Evolutionary conservation across 257 asterid species (phyloP), one percentile per base, ranked within the genome.

Genomic region (Solanum chmielewskii): DNA sequence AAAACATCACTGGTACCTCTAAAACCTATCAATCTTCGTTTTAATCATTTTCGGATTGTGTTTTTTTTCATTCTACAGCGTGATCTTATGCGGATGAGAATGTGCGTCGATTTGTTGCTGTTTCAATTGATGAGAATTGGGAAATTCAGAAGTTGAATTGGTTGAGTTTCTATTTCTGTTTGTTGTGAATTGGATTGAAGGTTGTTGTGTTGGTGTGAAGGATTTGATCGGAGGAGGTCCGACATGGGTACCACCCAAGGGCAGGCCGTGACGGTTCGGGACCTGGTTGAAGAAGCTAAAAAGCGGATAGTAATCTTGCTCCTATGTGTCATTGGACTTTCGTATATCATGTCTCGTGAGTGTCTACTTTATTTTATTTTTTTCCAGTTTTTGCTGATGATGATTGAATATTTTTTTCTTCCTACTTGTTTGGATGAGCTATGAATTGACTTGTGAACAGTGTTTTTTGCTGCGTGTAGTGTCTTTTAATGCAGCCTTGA

Each of bases 321-420:
- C 87, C 88, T 92, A 11, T 92, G 92, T 88, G 87, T 92, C 35
- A 89, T 90, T 88, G 94, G 94, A 83, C 90, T 92, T 45, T 92
- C 94, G 59, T 92, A 92, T 86, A 90, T 92, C 49, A 92, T 91
- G 94, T 92, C 94, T 41, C 41, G 94, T 92, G 87, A 92, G 94
- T 83, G 83, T 25, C 15, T 23, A 59, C 45, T 45, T 59, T 45
- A 15, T 11, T 12, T 20, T 33, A 33, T 33, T 39, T 44, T 27
- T n/a, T 14, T 11, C 80, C 9, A 47, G 10, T 23, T n/a, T 84
- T 42, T 23, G 16, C 42, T 25, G 35, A 15, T 25, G 69, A 14
- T 18, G 82, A 75, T 37, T 62, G 76, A 56, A 74, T 45, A 16
- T 78, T 9, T 15, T 45, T 16, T 49, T 49, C 18, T 20, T 49